Evolutionary conservation across 148 eudicot genomes (phyloP), one percentile per base, ranked within the genome.

Genomic region (Cornus kousa): DNA sequence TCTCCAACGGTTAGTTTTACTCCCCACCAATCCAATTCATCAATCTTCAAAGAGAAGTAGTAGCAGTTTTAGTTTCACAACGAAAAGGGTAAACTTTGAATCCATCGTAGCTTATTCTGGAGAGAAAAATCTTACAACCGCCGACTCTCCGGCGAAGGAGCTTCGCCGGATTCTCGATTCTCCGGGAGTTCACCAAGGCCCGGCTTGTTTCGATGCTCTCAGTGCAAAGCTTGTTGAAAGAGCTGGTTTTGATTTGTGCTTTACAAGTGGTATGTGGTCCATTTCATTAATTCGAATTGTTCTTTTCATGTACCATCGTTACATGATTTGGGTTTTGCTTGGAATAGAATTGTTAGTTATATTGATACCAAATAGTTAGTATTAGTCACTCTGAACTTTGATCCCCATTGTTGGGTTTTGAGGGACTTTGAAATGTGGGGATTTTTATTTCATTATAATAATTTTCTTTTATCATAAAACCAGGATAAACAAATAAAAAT

Each of bases 141-240:
- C 32, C 2, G 81, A 73, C 14, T 75, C 89, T 59, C 90, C 88
- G n/a, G 88, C 86, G 9, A 82, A 81, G 84, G 60, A 78, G 14
- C 93, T 95, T n/a, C 82, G 97, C 9, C 79, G 82, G 28, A 72
- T 93, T 71, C 91, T 95, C 0, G 80, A 82, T 2, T 85, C 91
- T 11, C 89, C 92, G 32, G 98, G 97, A 9, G 59, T 91, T 60
- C 94, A 95, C 70, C 98, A 84, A 72, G 98, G 97, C 23, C 97
- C 98, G 0, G 98, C 98, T 32, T 93, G 97, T 87, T 95, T 95
- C 68, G 96, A 95, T 65, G 96, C 90, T 78, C 92, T 95, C 40
- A 93, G 97, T 65, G 97, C 98, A 16, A 91, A 88, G 87, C 97
- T 95, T 23, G 93, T 93, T 7, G 84, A 95, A 73, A 62, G 74